Evolutionary conservation across 1,284 basidiomycete species (phyloP), one percentile per base, ranked within the genome.

Genomic region (Peniophora sp.): DNA sequence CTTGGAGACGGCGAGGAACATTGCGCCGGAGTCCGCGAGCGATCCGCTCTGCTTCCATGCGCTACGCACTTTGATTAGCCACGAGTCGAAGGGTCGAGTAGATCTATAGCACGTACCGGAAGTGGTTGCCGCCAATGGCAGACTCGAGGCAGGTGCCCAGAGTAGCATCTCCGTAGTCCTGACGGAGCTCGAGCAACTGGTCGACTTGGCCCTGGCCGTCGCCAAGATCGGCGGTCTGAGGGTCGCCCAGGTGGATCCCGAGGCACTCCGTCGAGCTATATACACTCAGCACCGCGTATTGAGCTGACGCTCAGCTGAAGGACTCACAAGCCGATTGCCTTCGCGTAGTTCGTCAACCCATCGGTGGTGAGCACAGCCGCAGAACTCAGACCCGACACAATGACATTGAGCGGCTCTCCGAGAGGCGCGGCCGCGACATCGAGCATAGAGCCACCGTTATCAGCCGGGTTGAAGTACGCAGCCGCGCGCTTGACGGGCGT

Each of bases 11-110:
- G 81, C 83, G 35, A 85, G 67, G 63, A 85, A 88, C 73, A 83
- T 81, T 5, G 84, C 81, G 1, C 77, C 77, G 34, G 71, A 81
- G 53, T 82, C 57, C 0, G 77, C 81, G 14, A 23, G 51, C 0
- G 79, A 72, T 0, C 86, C 86, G 52, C 88, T 85, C 68, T 89
- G 87, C 57, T 80, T 79, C 76, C 78, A 88, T 12, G 85, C 77
- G 47, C 85, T 78, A 60, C 78, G n/a, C 12, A 23, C 43, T 3
- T 12, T 23, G 14, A 5, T 48, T 34, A 49, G 14, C 11, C 23
- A 24, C 23, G 20, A 37, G 17, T n/a, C 24, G 39, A 39, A 24
- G 27, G 8, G 17, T 6, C 34, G 14, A 41, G 32, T 27, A 37
- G 47, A n/a, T n/a, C n/a, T n/a, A n/a, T n/a, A n/a, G n/a, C n/a